Evolutionary conservation across 768 basidiomycete genomes (phyloP).

Genomic region (Pisolithus tinctorius): DNA sequence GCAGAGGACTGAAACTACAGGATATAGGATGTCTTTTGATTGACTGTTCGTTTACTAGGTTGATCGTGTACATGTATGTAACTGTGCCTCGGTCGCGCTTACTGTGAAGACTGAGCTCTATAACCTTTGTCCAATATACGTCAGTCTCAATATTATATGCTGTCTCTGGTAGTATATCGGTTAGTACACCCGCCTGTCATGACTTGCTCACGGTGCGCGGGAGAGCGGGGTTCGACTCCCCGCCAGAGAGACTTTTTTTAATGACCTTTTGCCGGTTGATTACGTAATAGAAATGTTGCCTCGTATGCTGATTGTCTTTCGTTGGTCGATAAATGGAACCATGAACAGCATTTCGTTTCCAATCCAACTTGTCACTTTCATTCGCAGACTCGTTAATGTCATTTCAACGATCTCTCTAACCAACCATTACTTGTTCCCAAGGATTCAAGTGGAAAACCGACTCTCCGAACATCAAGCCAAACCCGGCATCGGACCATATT

Average conservation of each 20-base stretch:
- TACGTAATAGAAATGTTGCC: neutral
- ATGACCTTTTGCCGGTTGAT: neutral
- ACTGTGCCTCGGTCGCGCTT: too few species aligned
- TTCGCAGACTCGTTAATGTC: constrained; percentile 61
- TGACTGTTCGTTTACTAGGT: too few species aligned
- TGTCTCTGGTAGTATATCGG: constrained; percentile 44
- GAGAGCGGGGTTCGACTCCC: constrained; percentile 41
- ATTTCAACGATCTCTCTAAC: constrained; percentile 67
- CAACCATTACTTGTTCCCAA: constrained; percentile 47
- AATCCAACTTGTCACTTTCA: constrained; percentile 49
- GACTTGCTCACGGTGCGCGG: constrained; percentile 19
- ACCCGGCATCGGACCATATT: neutral
- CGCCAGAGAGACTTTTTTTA: constrained; percentile 32
- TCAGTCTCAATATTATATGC: neutral
- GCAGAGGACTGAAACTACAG: neutral
- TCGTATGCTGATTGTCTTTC: neutral
- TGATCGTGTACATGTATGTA: too few species aligned
- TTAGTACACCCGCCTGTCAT: constrained; percentile 47
- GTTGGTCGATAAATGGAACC: neutral
- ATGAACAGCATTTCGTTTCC: constrained; percentile 49
- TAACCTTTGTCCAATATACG: too few species aligned
- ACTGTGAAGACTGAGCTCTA: too few species aligned
- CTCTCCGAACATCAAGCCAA: neutral
- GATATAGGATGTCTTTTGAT: too few species aligned
- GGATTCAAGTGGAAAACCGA: constrained; percentile 6